A percentile compares a stretch with the other conserved stretches of the same genome.
These are phyloP conservation scores for Ceratobasidium sp. DNA, from an alignment of 1,284 basidiomycete species.

Conservation along the genomic window DNA sequence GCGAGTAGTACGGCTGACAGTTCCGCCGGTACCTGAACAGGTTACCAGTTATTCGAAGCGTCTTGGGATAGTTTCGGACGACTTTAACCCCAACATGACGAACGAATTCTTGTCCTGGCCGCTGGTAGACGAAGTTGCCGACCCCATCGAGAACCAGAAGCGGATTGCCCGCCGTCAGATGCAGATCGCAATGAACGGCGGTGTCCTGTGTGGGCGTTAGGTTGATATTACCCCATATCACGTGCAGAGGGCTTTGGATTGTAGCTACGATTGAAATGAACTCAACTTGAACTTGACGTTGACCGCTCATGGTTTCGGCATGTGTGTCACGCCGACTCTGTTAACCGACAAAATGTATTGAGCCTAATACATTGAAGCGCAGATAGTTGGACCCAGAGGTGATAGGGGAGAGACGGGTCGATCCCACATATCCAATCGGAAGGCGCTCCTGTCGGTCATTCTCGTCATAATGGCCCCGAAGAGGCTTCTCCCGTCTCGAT, in stretches of 20 bases:
- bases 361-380: slow-evolving; percentile 1
- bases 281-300: slow-evolving; percentile 2
- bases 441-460: neutral
- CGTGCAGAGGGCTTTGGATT: neutral
- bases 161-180: slow-evolving; percentile 34
- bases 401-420: neutral
- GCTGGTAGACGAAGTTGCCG: slow-evolving; percentile 38
- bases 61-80: slow-evolving; percentile 49
- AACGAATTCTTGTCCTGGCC: slow-evolving; percentile 46
- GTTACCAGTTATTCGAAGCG: slow-evolving; percentile 52
- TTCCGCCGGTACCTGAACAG: slow-evolving; percentile 38
- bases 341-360: too few species aligned
- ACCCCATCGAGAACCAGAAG: slow-evolving; percentile 34
- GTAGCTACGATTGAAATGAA: slow-evolving; percentile 1
- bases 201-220: slow-evolving; percentile 25
- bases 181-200: slow-evolving; percentile 29
- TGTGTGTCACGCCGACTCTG: neutral
- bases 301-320: neutral
- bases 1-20: neutral
- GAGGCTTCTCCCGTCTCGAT: slow-evolving; percentile 32
- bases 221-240: neutral
- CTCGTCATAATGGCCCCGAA: neutral
- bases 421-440: neutral
- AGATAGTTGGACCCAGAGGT: neutral
- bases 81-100: slow-evolving; percentile 52